Evolutionary conservation across 257 asterid genomes (phyloP), one percentile per base, ranked within the genome.

Genomic region (Solanum corneliomulleri): DNA sequence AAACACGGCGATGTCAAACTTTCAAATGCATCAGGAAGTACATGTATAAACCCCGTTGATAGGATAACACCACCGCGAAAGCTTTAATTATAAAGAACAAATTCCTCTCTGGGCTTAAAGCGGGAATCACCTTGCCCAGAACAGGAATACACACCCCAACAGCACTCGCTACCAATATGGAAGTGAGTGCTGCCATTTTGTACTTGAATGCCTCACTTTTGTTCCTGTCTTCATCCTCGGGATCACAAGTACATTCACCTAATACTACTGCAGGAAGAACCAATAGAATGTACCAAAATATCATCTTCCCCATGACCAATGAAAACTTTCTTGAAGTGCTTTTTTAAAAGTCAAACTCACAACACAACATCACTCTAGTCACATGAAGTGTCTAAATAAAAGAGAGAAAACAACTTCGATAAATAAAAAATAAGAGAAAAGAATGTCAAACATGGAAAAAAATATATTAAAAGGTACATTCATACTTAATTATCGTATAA

Each of bases 31-130:
- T 87, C 90, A 0, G 91, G 88, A 6, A 89, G 84, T 4, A 89
- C 37, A 35, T 89, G 91, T 37, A 87, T 86, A 75, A 87, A 85
- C 7, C 91, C 91, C 1, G 91, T 89, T 3, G 89, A 44, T 16
- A 89, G 58, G 14, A 89, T 89, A 3, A 89, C 90, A 2, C 91
- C 91, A 1, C 91, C 0, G 91, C 90, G 3, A 87, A 84, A 5
- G 89, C 89, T 66, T 89, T 89, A 52, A 89, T 80, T 20, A 87
- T n/a, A 41, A 87, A 87, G 72, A 90, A 90, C 1, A 90, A 71
- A 27, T 86, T 75, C 3, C 71, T 90, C 11, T 90, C 90, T 1
- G 88, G 92, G 2, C 85, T 82, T 2, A 90, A 49, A 0, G 88
- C 69, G 1, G 89, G 87, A 77, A 90, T 15, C 1, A 11, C 70